phyloP scores from a whole-genome alignment of 768 basidiomycete genomes.

The Tylopilus balloui region DNA sequence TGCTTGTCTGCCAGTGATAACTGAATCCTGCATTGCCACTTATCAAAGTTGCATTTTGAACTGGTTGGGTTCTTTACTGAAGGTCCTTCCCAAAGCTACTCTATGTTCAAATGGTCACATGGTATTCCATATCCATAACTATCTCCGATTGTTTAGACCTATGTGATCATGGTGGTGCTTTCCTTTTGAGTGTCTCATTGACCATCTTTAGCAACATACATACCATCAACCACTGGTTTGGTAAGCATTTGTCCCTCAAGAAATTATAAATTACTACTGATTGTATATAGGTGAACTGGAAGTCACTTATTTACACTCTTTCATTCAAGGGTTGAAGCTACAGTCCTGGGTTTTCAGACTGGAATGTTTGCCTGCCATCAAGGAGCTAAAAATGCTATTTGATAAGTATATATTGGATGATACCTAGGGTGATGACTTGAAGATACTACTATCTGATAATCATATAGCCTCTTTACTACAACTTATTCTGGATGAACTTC shows the following conservation, averaged over 20 bases:
- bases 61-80: slow-evolving; percentile 10
- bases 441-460: background rate
- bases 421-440: background rate
- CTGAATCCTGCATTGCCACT: background rate
- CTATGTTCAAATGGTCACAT: slow-evolving; percentile 29
- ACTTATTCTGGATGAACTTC: too few species aligned
- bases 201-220: slow-evolving; percentile 18
- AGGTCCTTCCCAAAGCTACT: slow-evolving; percentile 13
- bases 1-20: slow-evolving; percentile 12
- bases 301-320: too few species aligned
- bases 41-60: slow-evolving; percentile 18
- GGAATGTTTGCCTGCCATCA: background rate
- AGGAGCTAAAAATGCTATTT: slow-evolving; percentile 1
- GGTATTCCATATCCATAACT: slow-evolving; percentile 30
- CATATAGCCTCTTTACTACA: too few species aligned
- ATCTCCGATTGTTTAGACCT: slow-evolving; percentile 35
- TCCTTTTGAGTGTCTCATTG: slow-evolving; percentile 23
- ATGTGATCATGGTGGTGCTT: slow-evolving; percentile 32
- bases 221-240: slow-evolving; percentile 20
- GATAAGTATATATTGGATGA: slow-evolving; percentile 1
- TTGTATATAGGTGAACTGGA: too few species aligned
- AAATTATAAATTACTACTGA: too few species aligned
- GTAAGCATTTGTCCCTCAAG: background rate
- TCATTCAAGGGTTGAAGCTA: too few species aligned
- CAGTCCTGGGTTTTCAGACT: too few species aligned